Conservation (phyloP, 768 basidiomycete species). For the Naganishia friedmannii region DNA sequence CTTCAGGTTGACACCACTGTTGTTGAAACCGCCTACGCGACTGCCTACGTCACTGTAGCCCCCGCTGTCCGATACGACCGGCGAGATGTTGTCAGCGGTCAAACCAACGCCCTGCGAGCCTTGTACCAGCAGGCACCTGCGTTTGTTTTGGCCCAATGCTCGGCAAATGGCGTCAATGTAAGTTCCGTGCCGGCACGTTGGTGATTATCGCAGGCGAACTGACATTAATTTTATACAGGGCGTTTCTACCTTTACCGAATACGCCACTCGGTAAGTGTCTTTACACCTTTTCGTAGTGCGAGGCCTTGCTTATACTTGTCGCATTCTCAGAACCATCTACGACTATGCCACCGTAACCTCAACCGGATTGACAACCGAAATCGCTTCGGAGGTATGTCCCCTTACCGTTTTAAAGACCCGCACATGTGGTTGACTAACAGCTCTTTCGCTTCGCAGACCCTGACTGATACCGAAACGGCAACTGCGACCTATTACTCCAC, state of each 20-base stretch:
- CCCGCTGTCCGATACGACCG: not conserved
- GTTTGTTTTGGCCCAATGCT: not conserved
- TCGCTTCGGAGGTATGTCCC: not conserved
- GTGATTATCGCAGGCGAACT: not conserved
- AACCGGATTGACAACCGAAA: not conserved
- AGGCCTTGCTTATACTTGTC: not conserved
- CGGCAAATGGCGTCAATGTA: not conserved
- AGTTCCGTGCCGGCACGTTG: not conserved
- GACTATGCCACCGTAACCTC: not conserved
- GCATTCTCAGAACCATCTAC: not conserved
- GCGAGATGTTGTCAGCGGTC: not conserved
- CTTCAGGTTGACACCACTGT: not conserved
- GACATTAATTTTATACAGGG: not conserved
- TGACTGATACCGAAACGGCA: not conserved
- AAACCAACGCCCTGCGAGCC: not conserved
- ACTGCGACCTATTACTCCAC: not conserved
- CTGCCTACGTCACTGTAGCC: not conserved
- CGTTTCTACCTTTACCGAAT: not conserved
- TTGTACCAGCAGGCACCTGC: not conserved
- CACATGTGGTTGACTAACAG: not conserved
- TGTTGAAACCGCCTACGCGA: not conserved
- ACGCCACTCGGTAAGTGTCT: not conserved
- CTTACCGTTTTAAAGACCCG: not conserved
- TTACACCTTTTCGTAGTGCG: not conserved
- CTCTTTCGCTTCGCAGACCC: not conserved